Evolutionary conservation across 2,329 filamentous ascomycete genomes (phyloP).

Genomic region (Aureobasidium leucospermi): DNA sequence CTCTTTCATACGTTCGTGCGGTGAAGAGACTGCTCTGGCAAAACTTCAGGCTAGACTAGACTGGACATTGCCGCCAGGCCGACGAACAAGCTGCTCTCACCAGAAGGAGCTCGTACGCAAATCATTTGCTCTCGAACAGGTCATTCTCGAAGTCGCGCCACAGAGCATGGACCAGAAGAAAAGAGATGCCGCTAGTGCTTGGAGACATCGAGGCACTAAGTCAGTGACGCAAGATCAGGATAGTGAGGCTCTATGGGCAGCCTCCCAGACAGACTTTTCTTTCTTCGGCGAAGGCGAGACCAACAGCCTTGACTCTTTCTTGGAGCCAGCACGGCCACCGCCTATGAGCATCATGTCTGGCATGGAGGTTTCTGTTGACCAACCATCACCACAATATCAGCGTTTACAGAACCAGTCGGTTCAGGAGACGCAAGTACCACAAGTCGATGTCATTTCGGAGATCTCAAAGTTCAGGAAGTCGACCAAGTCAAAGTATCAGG

Average conservation of each 20-base stretch:
- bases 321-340: not conserved
- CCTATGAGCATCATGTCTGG: slow-evolving; percentile 16
- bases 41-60: slow-evolving; percentile 47
- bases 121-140: slow-evolving; percentile 48
- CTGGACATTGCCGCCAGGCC: slow-evolving; percentile 52
- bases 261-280: slow-evolving; percentile 53
- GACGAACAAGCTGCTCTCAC: slow-evolving; percentile 36
- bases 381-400: slow-evolving; percentile 10
- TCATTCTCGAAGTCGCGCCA: slow-evolving; percentile 49
- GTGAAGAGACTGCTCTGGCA: slow-evolving; percentile 48
- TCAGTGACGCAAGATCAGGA: slow-evolving; percentile 54
- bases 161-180: slow-evolving; percentile 34
- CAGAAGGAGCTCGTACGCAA: slow-evolving; percentile 39
- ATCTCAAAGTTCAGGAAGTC: slow-evolving; percentile 48
- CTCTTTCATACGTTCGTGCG: slow-evolving; percentile 50
- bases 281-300: slow-evolving; percentile 42
- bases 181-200: slow-evolving; percentile 36
- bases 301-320: slow-evolving; percentile 40
- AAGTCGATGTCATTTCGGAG: slow-evolving; percentile 46
- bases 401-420: not conserved
- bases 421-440: slow-evolving; percentile 14
- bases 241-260: slow-evolving; percentile 52
- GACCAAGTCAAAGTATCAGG: slow-evolving; percentile 44
- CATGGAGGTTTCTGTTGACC: not conserved
- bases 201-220: slow-evolving; percentile 38